Percentiles rank a stretch among this genome's conserved stretches.
These are phyloP conservation scores for Penicillium sp. DNA, from an alignment of 2,329 filamentous ascomycete genomes.

Conservation along the genomic window DNA sequence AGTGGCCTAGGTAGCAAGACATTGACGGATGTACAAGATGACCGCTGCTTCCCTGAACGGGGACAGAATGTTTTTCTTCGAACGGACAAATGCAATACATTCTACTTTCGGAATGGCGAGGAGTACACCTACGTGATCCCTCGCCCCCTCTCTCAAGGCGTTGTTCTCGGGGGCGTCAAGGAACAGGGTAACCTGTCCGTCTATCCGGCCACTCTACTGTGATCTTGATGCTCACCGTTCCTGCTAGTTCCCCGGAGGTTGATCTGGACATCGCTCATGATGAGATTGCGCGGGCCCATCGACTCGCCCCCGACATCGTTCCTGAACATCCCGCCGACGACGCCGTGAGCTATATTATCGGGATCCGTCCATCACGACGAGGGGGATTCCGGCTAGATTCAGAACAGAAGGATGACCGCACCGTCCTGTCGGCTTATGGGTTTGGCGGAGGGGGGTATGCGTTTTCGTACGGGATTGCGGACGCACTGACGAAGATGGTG, in stretches of 20 bases:
- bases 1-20: slow-evolving; percentile 36
- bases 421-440: slow-evolving; percentile 35
- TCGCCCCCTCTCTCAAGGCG: slow-evolving; percentile 31
- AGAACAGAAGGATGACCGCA: slow-evolving; percentile 22
- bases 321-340: slow-evolving; percentile 29
- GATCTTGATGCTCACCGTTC: background rate
- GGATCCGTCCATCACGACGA: slow-evolving; percentile 34
- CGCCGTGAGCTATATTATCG: slow-evolving; percentile 33
- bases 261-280: slow-evolving; percentile 37
- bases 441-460: slow-evolving; percentile 39
- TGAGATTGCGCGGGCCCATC: slow-evolving; percentile 38
- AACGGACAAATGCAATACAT: slow-evolving; percentile 27
- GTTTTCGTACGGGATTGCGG: slow-evolving; percentile 37
- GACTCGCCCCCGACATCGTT: slow-evolving; percentile 36
- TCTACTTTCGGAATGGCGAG: slow-evolving; percentile 37
- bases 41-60: slow-evolving; percentile 34
- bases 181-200: slow-evolving; percentile 32
- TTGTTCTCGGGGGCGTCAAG: slow-evolving; percentile 37
- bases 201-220: background rate
- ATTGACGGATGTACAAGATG: slow-evolving; percentile 33
- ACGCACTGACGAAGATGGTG: slow-evolving; percentile 36
- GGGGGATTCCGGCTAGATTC: slow-evolving; percentile 37
- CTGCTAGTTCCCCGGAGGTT: slow-evolving; percentile 31
- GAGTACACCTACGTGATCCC: slow-evolving; percentile 41
- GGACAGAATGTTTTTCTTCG: slow-evolving; percentile 38